Evolutionary conservation across 1,284 basidiomycete species (phyloP).

Genomic region (Cutaneotrichosporon spelunceum): DNA sequence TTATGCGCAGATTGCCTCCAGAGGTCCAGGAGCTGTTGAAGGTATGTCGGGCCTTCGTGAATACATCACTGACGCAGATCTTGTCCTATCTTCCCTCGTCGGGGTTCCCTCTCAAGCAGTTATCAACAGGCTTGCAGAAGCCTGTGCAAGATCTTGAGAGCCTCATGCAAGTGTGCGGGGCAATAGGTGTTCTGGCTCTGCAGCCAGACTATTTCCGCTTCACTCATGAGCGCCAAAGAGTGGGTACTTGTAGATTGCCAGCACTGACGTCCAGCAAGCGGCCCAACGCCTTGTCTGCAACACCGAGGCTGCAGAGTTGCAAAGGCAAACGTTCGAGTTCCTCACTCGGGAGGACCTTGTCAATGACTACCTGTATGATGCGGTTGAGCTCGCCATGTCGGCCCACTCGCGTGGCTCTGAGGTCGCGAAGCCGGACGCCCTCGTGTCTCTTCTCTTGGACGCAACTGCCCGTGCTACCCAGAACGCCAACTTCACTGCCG

Average conservation of each 20-base stretch:
- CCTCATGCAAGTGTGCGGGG: conserved; percentile 18
- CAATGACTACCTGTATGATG: conserved; percentile 36
- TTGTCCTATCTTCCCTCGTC: conserved; percentile 36
- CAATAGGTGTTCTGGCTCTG: conserved; percentile 20
- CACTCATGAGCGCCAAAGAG: conserved; percentile 41
- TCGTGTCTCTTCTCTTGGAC: conserved; percentile 26
- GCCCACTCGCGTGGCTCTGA: conserved; percentile 20
- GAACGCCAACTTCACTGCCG: conserved; percentile 26
- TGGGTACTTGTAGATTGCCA: conserved; percentile 12
- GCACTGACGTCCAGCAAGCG: conserved; percentile 24
- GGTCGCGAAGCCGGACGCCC: conserved; percentile 15
- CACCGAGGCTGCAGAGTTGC: conserved; percentile 21
- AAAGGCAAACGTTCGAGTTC: conserved; percentile 28
- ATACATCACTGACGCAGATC: conserved; percentile 14
- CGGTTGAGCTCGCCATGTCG: conserved; percentile 32
- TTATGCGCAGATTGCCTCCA: conserved; percentile 26
- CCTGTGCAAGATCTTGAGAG: conserved; percentile 18
- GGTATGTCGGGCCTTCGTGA: conserved; percentile 18
- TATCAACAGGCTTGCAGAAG: conserved; percentile 25
- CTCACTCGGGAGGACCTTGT: conserved; percentile 19
- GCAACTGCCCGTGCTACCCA: conserved; percentile 23
- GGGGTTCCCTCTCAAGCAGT: conserved; percentile 27
- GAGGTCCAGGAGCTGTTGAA: conserved; percentile 28
- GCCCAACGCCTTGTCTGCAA: conserved; percentile 31
- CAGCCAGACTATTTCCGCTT: conserved; percentile 28